These are phyloP conservation scores for Trametes polyzona DNA, from an alignment of 1,284 basidiomycete genomes.

Conservation along the genomic window DNA sequence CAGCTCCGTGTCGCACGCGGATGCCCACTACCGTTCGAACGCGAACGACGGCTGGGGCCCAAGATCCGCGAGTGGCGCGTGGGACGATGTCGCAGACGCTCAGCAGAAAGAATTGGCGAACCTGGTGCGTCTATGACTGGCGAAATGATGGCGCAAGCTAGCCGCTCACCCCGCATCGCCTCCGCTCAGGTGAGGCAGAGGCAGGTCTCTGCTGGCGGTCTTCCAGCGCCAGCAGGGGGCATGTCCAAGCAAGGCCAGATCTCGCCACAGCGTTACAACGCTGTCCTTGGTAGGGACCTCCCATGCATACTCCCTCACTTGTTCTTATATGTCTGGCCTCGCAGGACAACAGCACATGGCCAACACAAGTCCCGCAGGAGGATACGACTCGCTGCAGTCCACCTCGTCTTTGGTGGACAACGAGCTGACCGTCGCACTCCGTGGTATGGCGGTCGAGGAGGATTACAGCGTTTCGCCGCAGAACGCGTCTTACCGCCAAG, in stretches of 20 bases:
- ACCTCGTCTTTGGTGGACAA: slow-evolving; percentile 50
- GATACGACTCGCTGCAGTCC: slow-evolving; percentile 46
- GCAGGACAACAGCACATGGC: slow-evolving; percentile 30
- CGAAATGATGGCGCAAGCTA: background rate
- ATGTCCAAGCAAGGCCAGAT: slow-evolving; percentile 49
- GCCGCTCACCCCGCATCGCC: slow-evolving; percentile 38
- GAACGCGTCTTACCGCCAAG: slow-evolving; percentile 34
- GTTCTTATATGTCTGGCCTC: slow-evolving; percentile 25
- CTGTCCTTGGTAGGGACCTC: slow-evolving; percentile 38
- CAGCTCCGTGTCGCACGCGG: slow-evolving; percentile 49
- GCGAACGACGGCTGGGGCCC: slow-evolving; percentile 58
- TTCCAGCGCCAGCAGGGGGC: slow-evolving; percentile 26
- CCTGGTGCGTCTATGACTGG: slow-evolving; percentile 37
- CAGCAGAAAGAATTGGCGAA: slow-evolving; percentile 54
- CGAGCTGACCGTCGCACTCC: slow-evolving; percentile 59
- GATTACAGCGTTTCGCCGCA: slow-evolving; percentile 44
- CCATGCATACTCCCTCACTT: slow-evolving; percentile 25
- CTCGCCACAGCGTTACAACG: slow-evolving; percentile 59
- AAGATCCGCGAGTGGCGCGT: slow-evolving; percentile 56
- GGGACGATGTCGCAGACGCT: slow-evolving; percentile 60
- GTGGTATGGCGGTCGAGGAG: slow-evolving; percentile 73
- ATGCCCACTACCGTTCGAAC: slow-evolving; percentile 49
- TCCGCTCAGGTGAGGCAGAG: slow-evolving; percentile 49
- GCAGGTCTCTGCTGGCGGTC: slow-evolving; percentile 43
- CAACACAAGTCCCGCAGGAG: slow-evolving; percentile 27